These are phyloP conservation scores for Trichoderma gamsii DNA, from an alignment of 495 filamentous ascomycete species.

Conservation along the genomic window DNA sequence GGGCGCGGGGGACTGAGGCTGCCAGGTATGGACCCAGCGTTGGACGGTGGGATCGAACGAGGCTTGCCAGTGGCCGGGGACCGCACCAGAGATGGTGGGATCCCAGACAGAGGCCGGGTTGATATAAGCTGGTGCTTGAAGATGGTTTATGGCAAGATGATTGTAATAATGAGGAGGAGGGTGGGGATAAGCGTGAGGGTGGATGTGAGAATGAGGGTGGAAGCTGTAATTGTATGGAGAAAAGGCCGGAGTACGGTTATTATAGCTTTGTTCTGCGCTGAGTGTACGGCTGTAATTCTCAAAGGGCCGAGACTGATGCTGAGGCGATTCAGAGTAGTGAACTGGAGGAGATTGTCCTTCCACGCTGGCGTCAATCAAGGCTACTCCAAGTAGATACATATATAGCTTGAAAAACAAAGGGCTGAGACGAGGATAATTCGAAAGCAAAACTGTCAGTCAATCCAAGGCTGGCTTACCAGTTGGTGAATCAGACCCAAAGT, in stretches of 20 bases:
- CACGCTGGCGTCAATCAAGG: not conserved
- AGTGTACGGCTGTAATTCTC: not conserved
- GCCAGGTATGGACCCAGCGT: conserved; percentile 17
- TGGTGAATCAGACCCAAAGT: not conserved
- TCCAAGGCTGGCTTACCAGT: not conserved
- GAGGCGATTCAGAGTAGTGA: not conserved
- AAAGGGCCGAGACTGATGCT: not conserved
- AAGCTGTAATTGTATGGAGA: not conserved
- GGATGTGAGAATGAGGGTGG: not conserved
- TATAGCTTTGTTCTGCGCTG: not conserved
- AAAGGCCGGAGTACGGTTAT: not conserved
- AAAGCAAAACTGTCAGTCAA: too few relatives aligned
- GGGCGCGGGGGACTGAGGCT: not conserved
- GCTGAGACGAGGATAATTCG: too few relatives aligned
- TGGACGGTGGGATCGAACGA: not conserved
- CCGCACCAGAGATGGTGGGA: not conserved
- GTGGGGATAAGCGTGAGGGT: not conserved
- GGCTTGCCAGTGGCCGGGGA: conserved; percentile 9
- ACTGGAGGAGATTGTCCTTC: not conserved
- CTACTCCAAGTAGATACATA: not conserved
- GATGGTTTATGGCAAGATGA: not conserved
- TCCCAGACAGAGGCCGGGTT: not conserved
- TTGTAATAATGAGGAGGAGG: not conserved
- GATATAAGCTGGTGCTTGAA: not conserved
- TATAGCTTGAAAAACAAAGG: too few relatives aligned